Conservation (phyloP, 2,329 filamentous ascomycete species). For the Aspergillus awamori region DNA sequence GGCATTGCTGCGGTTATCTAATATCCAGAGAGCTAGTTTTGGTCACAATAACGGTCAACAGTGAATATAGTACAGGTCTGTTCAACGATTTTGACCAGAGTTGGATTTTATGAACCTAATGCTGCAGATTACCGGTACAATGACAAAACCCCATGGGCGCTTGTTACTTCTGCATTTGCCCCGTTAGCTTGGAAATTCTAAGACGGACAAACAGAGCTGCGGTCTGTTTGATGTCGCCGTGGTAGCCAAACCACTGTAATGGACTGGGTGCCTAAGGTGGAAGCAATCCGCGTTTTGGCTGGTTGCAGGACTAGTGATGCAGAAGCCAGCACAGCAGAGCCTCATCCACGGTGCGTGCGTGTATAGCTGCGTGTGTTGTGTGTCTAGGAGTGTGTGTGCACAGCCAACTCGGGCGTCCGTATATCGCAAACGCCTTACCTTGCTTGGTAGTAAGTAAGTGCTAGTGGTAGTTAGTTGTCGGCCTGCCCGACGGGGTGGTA, state of each 20-base stretch:
- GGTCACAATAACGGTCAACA: not conserved
- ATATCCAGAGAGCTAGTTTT: not conserved
- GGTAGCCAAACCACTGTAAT: not conserved
- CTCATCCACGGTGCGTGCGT: not conserved
- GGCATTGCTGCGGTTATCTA: not conserved
- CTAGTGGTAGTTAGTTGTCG: not conserved
- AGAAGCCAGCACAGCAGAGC: not conserved
- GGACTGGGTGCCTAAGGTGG: not conserved
- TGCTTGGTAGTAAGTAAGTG: not conserved
- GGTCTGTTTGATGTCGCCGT: not conserved
- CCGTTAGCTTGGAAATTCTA: not conserved
- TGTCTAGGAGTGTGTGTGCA: not conserved
- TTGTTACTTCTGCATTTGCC: too few species aligned
- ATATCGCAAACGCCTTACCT: not conserved
- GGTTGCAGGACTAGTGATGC: not conserved
- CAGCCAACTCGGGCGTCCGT: not conserved
- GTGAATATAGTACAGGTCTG: not conserved
- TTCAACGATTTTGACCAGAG: not conserved
- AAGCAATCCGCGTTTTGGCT: not conserved
- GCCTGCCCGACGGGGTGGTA: conserved; percentile 1
- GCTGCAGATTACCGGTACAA: not conserved
- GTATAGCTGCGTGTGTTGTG: not conserved
- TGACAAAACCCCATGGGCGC: not conserved
- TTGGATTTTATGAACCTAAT: not conserved
- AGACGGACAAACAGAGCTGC: not conserved